These are phyloP conservation scores for Cercospora sp. DNA, from an alignment of 2,329 filamentous ascomycete genomes.

Conservation along the genomic window DNA sequence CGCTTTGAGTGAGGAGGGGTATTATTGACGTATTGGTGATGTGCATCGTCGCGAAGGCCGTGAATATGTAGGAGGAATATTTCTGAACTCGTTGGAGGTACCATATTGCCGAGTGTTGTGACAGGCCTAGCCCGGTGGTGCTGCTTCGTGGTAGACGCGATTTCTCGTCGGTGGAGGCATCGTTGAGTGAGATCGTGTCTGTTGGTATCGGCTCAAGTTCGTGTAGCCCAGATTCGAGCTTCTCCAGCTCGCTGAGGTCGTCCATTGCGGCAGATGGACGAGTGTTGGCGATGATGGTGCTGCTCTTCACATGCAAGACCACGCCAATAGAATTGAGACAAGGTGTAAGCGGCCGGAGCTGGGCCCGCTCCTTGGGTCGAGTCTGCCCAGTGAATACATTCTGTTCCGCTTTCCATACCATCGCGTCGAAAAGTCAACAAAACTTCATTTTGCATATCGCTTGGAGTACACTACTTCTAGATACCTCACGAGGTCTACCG, in stretches of 20 bases:
- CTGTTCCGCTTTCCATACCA: neutral
- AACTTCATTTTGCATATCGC: no score
- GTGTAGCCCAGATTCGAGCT: constrained; percentile 51
- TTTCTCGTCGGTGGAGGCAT: constrained; percentile 12
- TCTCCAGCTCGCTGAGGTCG: constrained; percentile 27
- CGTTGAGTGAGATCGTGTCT: constrained; percentile 42
- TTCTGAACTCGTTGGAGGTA: constrained; percentile 78
- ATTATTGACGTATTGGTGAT: constrained; percentile 79
- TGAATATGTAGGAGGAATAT: constrained; percentile 85
- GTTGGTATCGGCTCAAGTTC: constrained; percentile 83
- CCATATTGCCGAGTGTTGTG: constrained; percentile 70
- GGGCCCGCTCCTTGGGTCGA: neutral
- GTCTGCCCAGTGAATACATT: neutral
- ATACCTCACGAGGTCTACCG: neutral
- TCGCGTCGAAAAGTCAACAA: neutral
- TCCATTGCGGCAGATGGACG: constrained; percentile 32
- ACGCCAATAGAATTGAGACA: constrained; percentile 1
- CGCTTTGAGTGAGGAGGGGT: constrained; percentile 70
- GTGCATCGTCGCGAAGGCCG: constrained; percentile 73
- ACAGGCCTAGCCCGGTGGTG: constrained; percentile 55
- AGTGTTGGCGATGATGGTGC: constrained; percentile 1
- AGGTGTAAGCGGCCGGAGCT: constrained; percentile 11
- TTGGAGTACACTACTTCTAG: no score
- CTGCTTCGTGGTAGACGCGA: constrained; percentile 32
- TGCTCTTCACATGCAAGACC: constrained; percentile 18